Percentiles rank a stretch among this genome's conserved stretches.
Evolutionary conservation across 306 rosid species (phyloP).

Genomic region (Cucumis cinereus): DNA sequence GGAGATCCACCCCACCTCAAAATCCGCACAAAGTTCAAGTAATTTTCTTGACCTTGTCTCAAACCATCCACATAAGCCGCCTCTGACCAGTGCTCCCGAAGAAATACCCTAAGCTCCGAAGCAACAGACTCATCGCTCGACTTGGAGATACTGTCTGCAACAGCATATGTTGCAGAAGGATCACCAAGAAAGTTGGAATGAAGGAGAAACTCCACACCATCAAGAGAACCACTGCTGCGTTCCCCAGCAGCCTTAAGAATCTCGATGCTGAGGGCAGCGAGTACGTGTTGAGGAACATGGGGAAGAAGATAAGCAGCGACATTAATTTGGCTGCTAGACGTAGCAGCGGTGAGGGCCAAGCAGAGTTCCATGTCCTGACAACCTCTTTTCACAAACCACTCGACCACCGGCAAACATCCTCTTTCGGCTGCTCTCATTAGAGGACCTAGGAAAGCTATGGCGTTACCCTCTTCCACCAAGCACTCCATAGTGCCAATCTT

Average conservation of each 20-base stretch:
- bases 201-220: conserved; percentile 78
- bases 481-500: conserved; percentile 88
- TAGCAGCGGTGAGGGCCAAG: conserved; percentile 88
- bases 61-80: conserved; percentile 51
- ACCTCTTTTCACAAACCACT: conserved; percentile 80
- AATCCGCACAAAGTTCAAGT: conserved; percentile 54
- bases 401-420: conserved; percentile 72
- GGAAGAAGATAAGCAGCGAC: conserved; percentile 71
- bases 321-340: conserved; percentile 78
- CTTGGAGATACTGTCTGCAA: conserved; percentile 64
- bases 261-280: conserved; percentile 65
- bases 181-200: conserved; percentile 73
- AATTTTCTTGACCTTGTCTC: conserved; percentile 53
- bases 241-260: conserved; percentile 88
- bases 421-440: conserved; percentile 93
- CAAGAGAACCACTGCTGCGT: conserved; percentile 68
- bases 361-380: conserved; percentile 91
- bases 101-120: conserved; percentile 57
- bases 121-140: conserved; percentile 61
- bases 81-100: conserved; percentile 69
- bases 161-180: conserved; percentile 71
- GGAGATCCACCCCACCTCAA: conserved; percentile 66
- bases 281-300: conserved; percentile 69
- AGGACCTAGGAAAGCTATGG: conserved; percentile 78
- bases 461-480: conserved; percentile 87